Base-by-base conservation (phyloP, 2,329 filamentous ascomycete genomes). In the Eutypa lata region DNA sequence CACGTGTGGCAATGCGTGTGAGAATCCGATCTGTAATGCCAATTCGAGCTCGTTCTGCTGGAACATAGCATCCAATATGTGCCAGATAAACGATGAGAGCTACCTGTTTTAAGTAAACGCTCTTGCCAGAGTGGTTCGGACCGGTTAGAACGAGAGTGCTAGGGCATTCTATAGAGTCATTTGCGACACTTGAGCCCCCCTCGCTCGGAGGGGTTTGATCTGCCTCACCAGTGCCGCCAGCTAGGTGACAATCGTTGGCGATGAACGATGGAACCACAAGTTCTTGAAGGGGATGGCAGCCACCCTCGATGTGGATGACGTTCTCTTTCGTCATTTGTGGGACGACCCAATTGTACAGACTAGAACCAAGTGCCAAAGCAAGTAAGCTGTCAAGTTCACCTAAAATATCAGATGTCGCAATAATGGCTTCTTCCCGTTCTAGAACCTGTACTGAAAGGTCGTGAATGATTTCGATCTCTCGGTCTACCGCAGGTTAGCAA, bases 81-180 rank as follows among this genome's bases (percentile, higher is more conserved):
- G 94, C 90, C 70, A 99, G 81, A 66, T 94, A 97, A 14, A 96
- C 86, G 53, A 96, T 94, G 48, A 97, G 75, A 4, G 92, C 94
- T 31, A 90, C 83, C 68, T 99, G 93, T 69, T 96, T 99, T 66
- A 97, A 79, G 69, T 96, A 97, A 0, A 97, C 84, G 61, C 91
- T 97, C 70, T 99, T 99, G 0, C 94, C 94, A 0, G 94, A 97
- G 68, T 94, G 95, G 62, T 99, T 99, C 4, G 94, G 92, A 0
- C 94, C 94, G 0, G 94, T 97, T 62, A 99, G 71, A 6, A 97
- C 74, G 13, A 97, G 68, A 72, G 91, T 87, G 58, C 82, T 90
- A 13, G 89, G 84, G 2, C 69, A 59, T 6, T 59, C 54, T 18
- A 49, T 50, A 7, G 51, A 54, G 24, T 47, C 50, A 40, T 50